Conservation (phyloP, 768 basidiomycete species). For the Trametes punicea region DNA sequence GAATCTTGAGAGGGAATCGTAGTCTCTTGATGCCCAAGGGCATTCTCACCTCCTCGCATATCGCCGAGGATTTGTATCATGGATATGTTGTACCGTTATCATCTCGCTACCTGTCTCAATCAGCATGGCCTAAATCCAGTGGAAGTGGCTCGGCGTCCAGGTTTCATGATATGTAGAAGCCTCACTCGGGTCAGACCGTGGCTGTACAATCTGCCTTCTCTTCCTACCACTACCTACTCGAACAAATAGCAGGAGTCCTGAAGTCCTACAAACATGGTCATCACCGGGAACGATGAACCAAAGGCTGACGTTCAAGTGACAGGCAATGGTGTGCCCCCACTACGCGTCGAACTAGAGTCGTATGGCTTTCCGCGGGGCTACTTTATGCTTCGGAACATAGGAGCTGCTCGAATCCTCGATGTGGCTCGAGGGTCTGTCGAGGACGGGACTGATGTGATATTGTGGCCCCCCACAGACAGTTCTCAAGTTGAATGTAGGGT, state of each 20-base stretch:
- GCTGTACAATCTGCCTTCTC: constrained; percentile 1
- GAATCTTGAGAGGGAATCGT: not conserved
- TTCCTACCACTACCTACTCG: not conserved
- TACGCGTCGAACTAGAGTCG: constrained; percentile 24
- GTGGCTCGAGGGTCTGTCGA: constrained; percentile 49
- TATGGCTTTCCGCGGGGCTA: constrained; percentile 46
- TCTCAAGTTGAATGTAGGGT: constrained; percentile 74
- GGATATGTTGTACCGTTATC: not conserved
- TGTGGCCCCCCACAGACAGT: constrained; percentile 72
- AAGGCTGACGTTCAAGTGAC: not conserved
- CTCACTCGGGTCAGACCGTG: not conserved
- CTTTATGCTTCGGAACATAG: constrained; percentile 58
- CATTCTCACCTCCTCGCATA: not conserved
- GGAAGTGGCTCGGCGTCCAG: too few relatives aligned
- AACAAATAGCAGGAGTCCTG: not conserved
- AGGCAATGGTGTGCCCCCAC: constrained; percentile 5
- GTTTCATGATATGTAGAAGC: too few relatives aligned
- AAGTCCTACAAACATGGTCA: not conserved
- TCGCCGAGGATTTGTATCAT: not conserved
- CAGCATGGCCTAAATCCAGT: not conserved
- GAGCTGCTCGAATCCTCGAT: constrained; percentile 54
- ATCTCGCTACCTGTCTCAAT: not conserved
- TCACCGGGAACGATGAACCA: constrained; percentile 10
- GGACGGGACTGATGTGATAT: constrained; percentile 59
- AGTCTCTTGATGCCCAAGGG: not conserved